Base-by-base conservation (phyloP, 2,329 filamentous ascomycete species). In the Penicillium sp. region DNA sequence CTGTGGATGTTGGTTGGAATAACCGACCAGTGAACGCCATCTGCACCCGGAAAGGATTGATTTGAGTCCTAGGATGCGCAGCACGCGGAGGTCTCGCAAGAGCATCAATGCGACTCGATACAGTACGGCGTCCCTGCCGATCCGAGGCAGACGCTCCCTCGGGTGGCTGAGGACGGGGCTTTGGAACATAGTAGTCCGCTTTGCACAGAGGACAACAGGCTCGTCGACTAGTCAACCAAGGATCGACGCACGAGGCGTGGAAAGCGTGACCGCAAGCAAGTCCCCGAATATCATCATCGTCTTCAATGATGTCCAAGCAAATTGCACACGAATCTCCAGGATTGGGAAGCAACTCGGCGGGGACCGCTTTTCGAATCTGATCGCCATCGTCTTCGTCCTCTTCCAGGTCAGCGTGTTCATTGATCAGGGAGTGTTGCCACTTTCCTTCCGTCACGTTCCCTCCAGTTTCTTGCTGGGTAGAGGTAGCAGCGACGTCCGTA, bases 161-260 rank as follows among this genome's bases (percentile, higher is more conserved):
- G 47, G 68, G 61, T 56, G 79, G 83, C 64, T 88, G 86, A 3
- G 91, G 83, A 17, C 92, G 90, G 55, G 93, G 92, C 79, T 98
- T 98, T 0, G 95, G 94, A 2, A 92, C 89, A 77, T 96, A 98
- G 78, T 98, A 99, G 75, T 99, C 95, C 44, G 94, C 92, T 81
- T 99, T 99, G 84, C 95, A 99, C 7, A 99, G 88, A 6, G 95
- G 95, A 76, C 95, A 99, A 82, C 94, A 98, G 28, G 95, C 95
- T 68, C 94, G 89, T 65, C 95, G 88, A 73, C 91, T 93, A 10
- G 95, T 99, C 66, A 99, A 82, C 95, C 95, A 99, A 12, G 95
- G 95, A 71, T 99, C 95, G 53, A 99, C 87, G 75, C 95, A 99
- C 42, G 90, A 91, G 55, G 93, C 93, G 76, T 99, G 95, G 86